phyloP scores from a whole-genome alignment of 768 basidiomycete genomes.

The Sporobolomyces phaffii region DNA sequence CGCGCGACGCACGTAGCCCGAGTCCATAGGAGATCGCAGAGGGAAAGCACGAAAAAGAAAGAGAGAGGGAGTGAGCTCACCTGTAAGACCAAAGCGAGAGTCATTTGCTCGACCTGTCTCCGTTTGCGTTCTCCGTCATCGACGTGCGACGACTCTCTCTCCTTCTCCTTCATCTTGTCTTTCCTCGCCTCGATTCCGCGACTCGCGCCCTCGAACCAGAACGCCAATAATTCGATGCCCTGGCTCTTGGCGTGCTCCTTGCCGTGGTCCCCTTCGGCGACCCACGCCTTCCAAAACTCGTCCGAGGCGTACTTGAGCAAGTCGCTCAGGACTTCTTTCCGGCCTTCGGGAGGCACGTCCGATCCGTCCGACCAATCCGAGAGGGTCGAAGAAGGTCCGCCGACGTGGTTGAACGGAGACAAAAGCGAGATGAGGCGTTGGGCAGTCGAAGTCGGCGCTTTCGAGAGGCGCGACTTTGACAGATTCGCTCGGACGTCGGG shows the following conservation, averaged over 20 bases:
- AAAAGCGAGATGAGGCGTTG: slow-evolving; percentile 10
- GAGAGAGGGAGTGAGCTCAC: slow-evolving; percentile 15
- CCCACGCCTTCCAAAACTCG: slow-evolving; percentile 20
- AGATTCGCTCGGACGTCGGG: slow-evolving; percentile 6
- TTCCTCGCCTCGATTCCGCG: neutral
- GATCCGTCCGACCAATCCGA: slow-evolving; percentile 22
- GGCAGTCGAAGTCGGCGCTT: slow-evolving; percentile 12
- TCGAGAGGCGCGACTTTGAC: neutral
- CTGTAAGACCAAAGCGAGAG: slow-evolving; percentile 9
- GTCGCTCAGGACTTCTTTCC: slow-evolving; percentile 12
- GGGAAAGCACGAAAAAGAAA: neutral
- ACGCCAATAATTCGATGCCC: slow-evolving; percentile 11
- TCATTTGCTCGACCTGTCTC: slow-evolving; percentile 21
- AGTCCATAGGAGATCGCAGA: no score
- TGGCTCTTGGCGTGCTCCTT: neutral
- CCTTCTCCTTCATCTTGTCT: slow-evolving; percentile 9
- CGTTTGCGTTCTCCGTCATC: neutral
- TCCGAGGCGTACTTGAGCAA: slow-evolving; percentile 3
- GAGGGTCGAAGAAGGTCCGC: neutral
- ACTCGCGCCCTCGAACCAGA: neutral
- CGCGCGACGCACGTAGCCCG: no score
- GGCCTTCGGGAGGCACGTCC: slow-evolving; percentile 29
- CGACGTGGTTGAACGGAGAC: slow-evolving; percentile 6
- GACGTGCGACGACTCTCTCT: neutral
- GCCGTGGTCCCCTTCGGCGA: neutral